Base-by-base conservation (phyloP, 768 basidiomycete genomes). In the Lactarius deliciosus region DNA sequence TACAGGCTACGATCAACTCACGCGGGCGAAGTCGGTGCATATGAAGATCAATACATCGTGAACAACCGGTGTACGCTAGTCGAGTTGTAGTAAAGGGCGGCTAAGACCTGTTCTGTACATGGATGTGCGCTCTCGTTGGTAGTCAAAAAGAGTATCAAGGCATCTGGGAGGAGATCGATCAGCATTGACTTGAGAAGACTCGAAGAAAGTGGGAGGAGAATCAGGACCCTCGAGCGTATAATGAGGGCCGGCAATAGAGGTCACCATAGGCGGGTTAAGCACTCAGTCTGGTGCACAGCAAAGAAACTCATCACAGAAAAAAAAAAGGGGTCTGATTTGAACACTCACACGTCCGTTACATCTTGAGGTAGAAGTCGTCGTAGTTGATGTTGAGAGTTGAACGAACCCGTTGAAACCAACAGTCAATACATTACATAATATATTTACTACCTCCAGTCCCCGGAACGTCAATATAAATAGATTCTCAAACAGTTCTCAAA, bases 1-100 rank as follows among this genome's bases (percentile, higher is more conserved):
- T 28, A 58, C n/a, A 92, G 92, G 92, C 0, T 94, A 90, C 73
- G 91, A 94, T 73, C 92, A 94, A 71, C 81, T 94, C 25, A 94
- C 92, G 18, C 81, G 88, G 68, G 85, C 88, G 7, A 93, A 94
- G 77, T 86, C 84, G 1, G 86, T 94, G 22, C 85, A 92, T 73
- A 91, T 93, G 89, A 92, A 93, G 79, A 83, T 90, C 61, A 85
- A 85, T 72, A 90, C 85, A 32, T 60, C 63, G 54, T 66, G 57
- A 63, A 53, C 13, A 34, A 41, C 25, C 18, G 45, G 30, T 38
- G n/a, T 53, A 36, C 2, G 20, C 50, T 16, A 36, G 38, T 43
- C 13, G 41, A 57, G 53, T 43, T 9, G 28, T 43, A 57, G 30
- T 16, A 50, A 41, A n/a, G 6, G 50, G n/a, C 11, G 36, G 5